Conservation (phyloP, 495 filamentous ascomycete genomes). For the Amorphotheca resinae region DNA sequence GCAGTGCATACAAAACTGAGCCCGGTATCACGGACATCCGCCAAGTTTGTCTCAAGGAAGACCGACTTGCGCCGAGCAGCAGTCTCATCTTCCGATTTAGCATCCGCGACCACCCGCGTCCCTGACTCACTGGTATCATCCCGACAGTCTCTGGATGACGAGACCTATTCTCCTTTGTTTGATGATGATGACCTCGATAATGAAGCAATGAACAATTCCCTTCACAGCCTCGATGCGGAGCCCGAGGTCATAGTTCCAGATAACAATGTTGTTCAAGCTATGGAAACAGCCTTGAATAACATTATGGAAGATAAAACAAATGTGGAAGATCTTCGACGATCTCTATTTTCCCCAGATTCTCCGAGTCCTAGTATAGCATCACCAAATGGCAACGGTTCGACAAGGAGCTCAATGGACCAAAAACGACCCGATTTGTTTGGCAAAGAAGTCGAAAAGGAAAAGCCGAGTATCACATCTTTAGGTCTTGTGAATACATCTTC, state of each 20-base stretch:
- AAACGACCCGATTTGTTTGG: slow-evolving; percentile 27
- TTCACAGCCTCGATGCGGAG: slow-evolving; percentile 39
- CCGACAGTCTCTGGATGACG: slow-evolving; percentile 36
- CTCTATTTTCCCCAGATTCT: slow-evolving; percentile 41
- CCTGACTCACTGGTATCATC: slow-evolving; percentile 26
- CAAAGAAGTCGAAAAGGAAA: slow-evolving; percentile 44
- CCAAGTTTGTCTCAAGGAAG: slow-evolving; percentile 10
- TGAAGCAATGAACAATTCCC: slow-evolving; percentile 37
- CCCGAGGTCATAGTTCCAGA: slow-evolving; percentile 28
- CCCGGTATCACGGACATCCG: slow-evolving; percentile 20
- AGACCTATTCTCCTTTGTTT: slow-evolving; percentile 31
- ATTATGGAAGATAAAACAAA: slow-evolving; percentile 74
- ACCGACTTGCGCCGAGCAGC: slow-evolving; percentile 19
- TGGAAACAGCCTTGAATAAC: slow-evolving; percentile 88
- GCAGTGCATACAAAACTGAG: slow-evolving; percentile 23
- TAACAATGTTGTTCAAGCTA: slow-evolving; percentile 66
- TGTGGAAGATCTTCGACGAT: slow-evolving; percentile 47
- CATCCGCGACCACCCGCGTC: slow-evolving; percentile 6
- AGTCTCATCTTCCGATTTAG: slow-evolving; percentile 33
- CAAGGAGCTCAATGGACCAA: slow-evolving; percentile 45
- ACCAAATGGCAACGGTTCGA: slow-evolving; percentile 32
- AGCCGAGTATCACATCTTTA: slow-evolving; percentile 79
- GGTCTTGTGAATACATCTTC: slow-evolving; percentile 74
- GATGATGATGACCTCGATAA: slow-evolving; percentile 43
- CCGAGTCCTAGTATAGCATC: slow-evolving; percentile 36